Base-by-base conservation (phyloP, 345 rosid species). In the Ricinus communis region DNA sequence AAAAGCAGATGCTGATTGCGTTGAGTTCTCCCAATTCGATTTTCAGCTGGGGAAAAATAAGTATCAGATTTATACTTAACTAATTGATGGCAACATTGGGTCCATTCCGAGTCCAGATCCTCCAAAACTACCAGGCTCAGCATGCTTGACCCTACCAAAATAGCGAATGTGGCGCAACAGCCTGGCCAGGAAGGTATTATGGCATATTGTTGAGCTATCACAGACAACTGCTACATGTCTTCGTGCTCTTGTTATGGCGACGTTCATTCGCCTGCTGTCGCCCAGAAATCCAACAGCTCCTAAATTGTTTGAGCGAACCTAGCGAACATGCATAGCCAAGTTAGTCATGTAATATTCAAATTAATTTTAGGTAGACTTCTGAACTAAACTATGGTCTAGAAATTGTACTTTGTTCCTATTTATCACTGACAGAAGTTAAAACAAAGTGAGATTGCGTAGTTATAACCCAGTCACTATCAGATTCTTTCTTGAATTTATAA, bases 281-380 rank as follows among this genome's bases (percentile, higher is more conserved):
- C 98, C 97, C 24, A 94, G 78, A 85, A 93, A 93, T 30, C 98
- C 97, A 14, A 91, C 98, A 59, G 97, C 98, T 38, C 93, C 96
- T 19, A 91, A 68, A 36, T 83, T 87, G 82, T 93, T 93, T 7
- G 98, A 90, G 21, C 98, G 88, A 18, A 93, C 98, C 98, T 93
- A 45, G 73, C n/a, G 43, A 62, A 25, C 28, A 15, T 21, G 11
- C 13, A 47, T 25, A 2, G 25, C 24, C 12, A 5, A 54, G 33
- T 54, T 28, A 68, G 49, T 2, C n/a, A 54, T 28, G 8, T 8
- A 8, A 25, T 11, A 14, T 14, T 45, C 53, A 63, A 45, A 30
- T 49, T 63, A 8, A 52, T 21, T 1, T 1, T 4, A 12, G 19
- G 27, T n/a, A n/a, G 3, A 52, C 6, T 43, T 8, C n/a, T n/a